Conservation (phyloP, 2,329 filamentous ascomycete genomes). For the Colletotrichum tanaceti region DNA sequence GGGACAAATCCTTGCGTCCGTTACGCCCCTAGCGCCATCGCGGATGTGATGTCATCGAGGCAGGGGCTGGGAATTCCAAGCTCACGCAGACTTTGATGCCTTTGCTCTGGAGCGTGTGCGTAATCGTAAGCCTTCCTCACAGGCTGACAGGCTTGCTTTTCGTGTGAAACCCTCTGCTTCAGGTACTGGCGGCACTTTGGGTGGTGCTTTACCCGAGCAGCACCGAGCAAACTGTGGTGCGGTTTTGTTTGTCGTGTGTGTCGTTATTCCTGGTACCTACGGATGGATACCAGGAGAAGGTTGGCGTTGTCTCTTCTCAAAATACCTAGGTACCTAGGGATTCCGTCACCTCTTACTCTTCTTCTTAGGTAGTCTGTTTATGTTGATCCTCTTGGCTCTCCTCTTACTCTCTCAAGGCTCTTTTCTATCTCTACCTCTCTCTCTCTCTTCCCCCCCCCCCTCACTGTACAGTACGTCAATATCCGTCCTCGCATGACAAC, state of each 20-base stretch:
- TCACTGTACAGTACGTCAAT: constrained; percentile 26
- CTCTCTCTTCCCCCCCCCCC: background rate
- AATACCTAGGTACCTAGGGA: background rate
- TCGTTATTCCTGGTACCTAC: background rate
- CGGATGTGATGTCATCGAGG: constrained; percentile 35
- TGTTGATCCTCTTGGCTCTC: background rate
- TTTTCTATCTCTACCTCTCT: background rate
- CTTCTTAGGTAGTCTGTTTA: too few species aligned
- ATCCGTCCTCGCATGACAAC: constrained; percentile 21
- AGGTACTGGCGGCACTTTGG: background rate
- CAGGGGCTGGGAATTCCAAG: constrained; percentile 28
- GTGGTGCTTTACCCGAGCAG: background rate
- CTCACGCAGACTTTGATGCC: constrained; percentile 29
- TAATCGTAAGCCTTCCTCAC: constrained; percentile 12
- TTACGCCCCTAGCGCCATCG: constrained; percentile 2
- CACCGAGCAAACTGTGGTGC: background rate
- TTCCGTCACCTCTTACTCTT: constrained; percentile 5
- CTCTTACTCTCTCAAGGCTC: background rate
- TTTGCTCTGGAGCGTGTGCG: constrained; percentile 13
- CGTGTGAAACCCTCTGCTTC: constrained; percentile 26
- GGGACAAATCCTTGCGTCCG: constrained; percentile 9
- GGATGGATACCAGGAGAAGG: background rate
- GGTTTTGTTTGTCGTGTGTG: too few species aligned
- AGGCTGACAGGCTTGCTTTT: constrained; percentile 36
- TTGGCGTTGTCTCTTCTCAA: constrained; percentile 26